phyloP scores from a whole-genome alignment of 371 early-diverging fungal genomes.

The Syncephalastrum monosporum region DNA sequence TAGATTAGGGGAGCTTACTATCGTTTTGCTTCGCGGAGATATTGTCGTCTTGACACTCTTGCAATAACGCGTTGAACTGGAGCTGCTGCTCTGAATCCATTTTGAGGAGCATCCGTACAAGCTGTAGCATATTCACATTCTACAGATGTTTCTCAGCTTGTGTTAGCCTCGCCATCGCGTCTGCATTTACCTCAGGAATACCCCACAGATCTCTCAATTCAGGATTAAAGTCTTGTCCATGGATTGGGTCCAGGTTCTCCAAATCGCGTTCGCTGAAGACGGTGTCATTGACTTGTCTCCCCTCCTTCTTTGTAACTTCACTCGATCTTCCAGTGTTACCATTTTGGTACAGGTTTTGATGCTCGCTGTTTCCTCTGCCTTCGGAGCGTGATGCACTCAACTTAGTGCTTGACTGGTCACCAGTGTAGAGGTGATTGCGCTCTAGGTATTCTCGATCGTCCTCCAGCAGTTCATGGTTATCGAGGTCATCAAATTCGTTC shows the following conservation, averaged over 20 bases:
- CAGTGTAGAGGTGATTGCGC: too few species aligned
- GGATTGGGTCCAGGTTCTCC: conserved; percentile 30
- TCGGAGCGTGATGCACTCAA: too few species aligned
- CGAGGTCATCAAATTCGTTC: conserved; percentile 4
- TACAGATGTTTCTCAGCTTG: background rate
- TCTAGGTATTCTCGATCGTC: too few species aligned
- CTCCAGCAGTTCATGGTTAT: background rate
- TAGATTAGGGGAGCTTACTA: conserved; percentile 15
- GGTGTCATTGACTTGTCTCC: conserved; percentile 17
- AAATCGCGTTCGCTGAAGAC: conserved; percentile 39
- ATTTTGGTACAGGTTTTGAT: conserved; percentile 7
- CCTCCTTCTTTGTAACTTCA: background rate
- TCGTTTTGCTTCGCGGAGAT: conserved; percentile 26
- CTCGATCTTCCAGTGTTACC: background rate
- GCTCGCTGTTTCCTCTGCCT: conserved; percentile 3
- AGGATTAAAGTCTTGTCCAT: conserved; percentile 24
- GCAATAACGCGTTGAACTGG: conserved; percentile 30
- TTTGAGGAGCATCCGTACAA: conserved; percentile 32
- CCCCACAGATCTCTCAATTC: conserved; percentile 38
- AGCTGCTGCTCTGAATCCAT: conserved; percentile 25
- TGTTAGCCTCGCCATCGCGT: background rate
- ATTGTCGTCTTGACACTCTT: conserved; percentile 22
- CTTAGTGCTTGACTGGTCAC: too few species aligned
- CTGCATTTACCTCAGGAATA: conserved; percentile 33
- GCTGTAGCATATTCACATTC: conserved; percentile 41